Evolutionary conservation across 352 stramenopile genomes (phyloP).

Genomic region (Pythium sp.): DNA sequence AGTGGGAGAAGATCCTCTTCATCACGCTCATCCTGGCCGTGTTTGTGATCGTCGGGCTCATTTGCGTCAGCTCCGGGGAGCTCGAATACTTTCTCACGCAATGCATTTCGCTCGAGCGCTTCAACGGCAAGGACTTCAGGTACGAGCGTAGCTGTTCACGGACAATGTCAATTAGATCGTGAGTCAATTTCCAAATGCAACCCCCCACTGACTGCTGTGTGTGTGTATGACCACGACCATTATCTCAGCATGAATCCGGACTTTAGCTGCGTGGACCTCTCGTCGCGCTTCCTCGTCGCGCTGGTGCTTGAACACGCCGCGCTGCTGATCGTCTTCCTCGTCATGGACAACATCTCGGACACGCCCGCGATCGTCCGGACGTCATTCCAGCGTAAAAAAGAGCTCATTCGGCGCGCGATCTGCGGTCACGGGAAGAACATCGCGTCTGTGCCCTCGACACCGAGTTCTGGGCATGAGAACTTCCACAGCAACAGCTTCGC

Average conservation of each 20-base stretch:
- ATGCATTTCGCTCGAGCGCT: conserved; percentile 67
- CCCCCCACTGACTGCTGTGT: background rate
- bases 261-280: conserved; percentile 74
- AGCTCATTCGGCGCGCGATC: conserved; percentile 83
- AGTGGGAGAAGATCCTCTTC: conserved; percentile 87
- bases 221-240: background rate
- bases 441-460: conserved; percentile 18
- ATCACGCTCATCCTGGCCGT: conserved; percentile 80
- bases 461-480: conserved; percentile 9
- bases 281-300: conserved; percentile 75
- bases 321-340: conserved; percentile 69
- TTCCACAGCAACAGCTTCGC: conserved; percentile 23
- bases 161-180: background rate
- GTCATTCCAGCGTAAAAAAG: conserved; percentile 83
- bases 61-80: conserved; percentile 81
- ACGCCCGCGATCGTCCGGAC: conserved; percentile 70
- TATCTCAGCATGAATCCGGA: conserved; percentile 71
- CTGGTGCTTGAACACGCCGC: conserved; percentile 74
- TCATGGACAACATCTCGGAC: conserved; percentile 82
- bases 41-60: conserved; percentile 81
- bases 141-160: conserved; percentile 17
- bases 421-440: conserved; percentile 56
- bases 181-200: background rate
- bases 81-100: conserved; percentile 81
- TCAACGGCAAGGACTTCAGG: conserved; percentile 83